A percentile compares a stretch with the other conserved stretches of the same genome.
Conservation (phyloP, 2,329 filamentous ascomycete species). For the Nigrospora sphaerica region DNA sequence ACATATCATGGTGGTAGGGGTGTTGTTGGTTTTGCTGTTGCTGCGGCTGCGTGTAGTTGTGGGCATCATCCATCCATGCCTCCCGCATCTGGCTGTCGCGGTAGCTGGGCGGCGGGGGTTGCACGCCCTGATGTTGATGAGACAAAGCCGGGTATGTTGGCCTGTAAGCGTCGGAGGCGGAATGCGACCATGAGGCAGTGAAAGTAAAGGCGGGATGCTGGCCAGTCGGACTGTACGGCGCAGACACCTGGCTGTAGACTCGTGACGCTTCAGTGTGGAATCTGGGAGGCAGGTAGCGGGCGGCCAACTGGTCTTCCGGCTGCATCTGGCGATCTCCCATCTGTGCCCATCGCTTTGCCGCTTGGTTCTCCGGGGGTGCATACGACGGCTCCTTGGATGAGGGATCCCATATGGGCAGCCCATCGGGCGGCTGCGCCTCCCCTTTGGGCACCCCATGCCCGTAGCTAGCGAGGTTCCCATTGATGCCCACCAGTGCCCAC, state of each 20-base stretch:
- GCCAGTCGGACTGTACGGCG: too few species aligned
- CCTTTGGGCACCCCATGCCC: constrained; percentile 53
- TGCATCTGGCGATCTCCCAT: not conserved
- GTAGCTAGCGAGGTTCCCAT: constrained; percentile 63
- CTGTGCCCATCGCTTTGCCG: constrained; percentile 17
- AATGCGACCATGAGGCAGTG: too few species aligned
- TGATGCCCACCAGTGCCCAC: constrained; percentile 76
- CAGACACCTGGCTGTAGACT: too few species aligned
- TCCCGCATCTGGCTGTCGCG: not conserved
- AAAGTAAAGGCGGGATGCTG: too few species aligned
- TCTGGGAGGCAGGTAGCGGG: too few species aligned
- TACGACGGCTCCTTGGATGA: constrained; percentile 23
- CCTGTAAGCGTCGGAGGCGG: too few species aligned
- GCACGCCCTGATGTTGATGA: too few species aligned
- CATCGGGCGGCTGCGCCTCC: constrained; percentile 55
- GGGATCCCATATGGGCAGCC: constrained; percentile 54
- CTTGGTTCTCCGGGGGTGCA: constrained; percentile 28
- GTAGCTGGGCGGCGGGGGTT: too few species aligned
- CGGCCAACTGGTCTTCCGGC: too few species aligned
- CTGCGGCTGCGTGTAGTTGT: not conserved
- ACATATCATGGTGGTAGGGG: not conserved
- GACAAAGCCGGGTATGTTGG: too few species aligned
- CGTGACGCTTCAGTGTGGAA: too few species aligned
- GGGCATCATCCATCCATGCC: not conserved
- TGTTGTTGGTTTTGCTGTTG: not conserved